A percentile compares a stretch with the other conserved stretches of the same genome.
phyloP scores from a whole-genome alignment of 2,329 filamentous ascomycete genomes.

The Fusarium xylarioides region DNA sequence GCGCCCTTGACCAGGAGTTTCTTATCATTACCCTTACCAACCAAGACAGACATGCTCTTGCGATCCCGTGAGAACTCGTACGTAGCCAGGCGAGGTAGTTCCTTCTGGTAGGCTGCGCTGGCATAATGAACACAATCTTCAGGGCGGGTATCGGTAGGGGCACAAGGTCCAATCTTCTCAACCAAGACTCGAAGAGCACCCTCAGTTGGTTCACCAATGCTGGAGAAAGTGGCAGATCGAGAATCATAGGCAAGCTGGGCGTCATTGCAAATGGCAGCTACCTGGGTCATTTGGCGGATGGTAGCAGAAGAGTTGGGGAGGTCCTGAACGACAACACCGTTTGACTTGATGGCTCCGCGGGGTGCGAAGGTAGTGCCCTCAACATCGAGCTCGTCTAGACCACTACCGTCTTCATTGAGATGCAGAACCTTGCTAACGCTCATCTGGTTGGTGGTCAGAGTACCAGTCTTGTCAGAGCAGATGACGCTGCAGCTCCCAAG shows the following conservation, averaged over 20 bases:
- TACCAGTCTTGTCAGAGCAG: constrained; percentile 99
- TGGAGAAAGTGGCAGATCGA: constrained; percentile 77
- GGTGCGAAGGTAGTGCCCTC: constrained; percentile 94
- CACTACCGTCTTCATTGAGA: constrained; percentile 76
- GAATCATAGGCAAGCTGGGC: constrained; percentile 83
- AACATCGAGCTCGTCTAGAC: constrained; percentile 86
- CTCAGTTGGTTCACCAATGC: constrained; percentile 93
- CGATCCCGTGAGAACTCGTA: constrained; percentile 98
- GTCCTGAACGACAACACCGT: constrained; percentile 74
- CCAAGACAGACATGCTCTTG: constrained; percentile 99
- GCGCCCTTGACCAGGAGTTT: constrained; percentile 96
- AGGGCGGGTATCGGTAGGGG: constrained; percentile 62
- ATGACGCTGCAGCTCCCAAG: constrained; percentile 99
- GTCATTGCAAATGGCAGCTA: constrained; percentile 87
- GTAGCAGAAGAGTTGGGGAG: constrained; percentile 77
- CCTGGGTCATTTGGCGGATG: constrained; percentile 78
- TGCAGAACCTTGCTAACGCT: constrained; percentile 94
- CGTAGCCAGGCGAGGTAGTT: constrained; percentile 79
- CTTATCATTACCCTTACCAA: constrained; percentile 73
- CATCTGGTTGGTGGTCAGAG: constrained; percentile 98
- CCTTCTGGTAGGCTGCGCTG: constrained; percentile 84
- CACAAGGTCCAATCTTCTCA: constrained; percentile 91
- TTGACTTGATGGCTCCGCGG: constrained; percentile 74
- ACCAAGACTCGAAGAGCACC: constrained; percentile 89
- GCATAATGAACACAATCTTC: constrained; percentile 79